phyloP scores from a whole-genome alignment of 2,329 filamentous ascomycete species.

The Fusarium miscanthi region DNA sequence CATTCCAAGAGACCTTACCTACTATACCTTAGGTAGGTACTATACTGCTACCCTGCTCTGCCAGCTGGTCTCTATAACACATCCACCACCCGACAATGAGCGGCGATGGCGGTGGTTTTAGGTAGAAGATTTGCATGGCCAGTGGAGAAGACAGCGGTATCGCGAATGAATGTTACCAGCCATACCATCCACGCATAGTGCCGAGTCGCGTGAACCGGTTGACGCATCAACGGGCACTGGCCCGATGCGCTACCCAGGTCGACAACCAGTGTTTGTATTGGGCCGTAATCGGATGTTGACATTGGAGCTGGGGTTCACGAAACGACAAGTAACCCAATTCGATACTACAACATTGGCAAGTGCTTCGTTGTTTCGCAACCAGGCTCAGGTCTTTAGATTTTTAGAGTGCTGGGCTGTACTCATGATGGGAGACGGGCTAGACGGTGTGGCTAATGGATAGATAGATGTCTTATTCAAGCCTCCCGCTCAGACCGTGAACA shows the following conservation, averaged over 20 bases:
- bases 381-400: neutral
- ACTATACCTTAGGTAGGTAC: neutral
- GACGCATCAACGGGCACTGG: slow-evolving; percentile 38
- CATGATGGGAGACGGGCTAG: slow-evolving; percentile 5
- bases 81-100: slow-evolving; percentile 24
- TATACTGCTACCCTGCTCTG: slow-evolving; percentile 7
- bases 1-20: neutral
- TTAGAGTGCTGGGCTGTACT: slow-evolving; percentile 16
- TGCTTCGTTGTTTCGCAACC: slow-evolving; percentile 33
- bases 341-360: slow-evolving; percentile 1
- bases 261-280: slow-evolving; percentile 7
- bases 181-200: neutral
- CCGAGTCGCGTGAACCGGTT: slow-evolving; percentile 31
- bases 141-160: slow-evolving; percentile 30
- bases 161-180: slow-evolving; percentile 20
- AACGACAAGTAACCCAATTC: slow-evolving; percentile 35
- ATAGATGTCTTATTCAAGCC: slow-evolving; percentile 13
- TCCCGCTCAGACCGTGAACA: slow-evolving; percentile 27
- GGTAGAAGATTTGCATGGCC: slow-evolving; percentile 22
- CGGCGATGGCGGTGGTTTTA: slow-evolving; percentile 35
- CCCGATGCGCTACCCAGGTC: slow-evolving; percentile 6
- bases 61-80: slow-evolving; percentile 27
- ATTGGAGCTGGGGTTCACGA: slow-evolving; percentile 21
- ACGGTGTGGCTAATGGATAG: slow-evolving; percentile 23
- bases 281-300: slow-evolving; percentile 15